Conservation (phyloP, 2,329 filamentous ascomycete genomes). For the Epichloe sibirici region DNA sequence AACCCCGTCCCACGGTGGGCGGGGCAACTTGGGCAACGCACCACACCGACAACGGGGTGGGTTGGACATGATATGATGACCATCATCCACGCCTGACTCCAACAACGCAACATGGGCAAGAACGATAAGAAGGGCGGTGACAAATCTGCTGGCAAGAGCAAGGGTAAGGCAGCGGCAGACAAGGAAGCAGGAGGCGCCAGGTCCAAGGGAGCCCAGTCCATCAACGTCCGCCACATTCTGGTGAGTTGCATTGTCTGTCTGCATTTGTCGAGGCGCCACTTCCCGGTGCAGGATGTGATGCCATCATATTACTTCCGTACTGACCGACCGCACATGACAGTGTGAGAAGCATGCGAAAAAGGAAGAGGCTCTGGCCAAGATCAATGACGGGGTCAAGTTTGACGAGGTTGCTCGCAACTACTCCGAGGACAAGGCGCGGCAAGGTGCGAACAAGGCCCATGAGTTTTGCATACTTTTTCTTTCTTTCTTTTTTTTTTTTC, state of each 20-base stretch:
- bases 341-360: conserved; percentile 71
- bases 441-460: conserved; percentile 29
- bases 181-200: conserved; percentile 26
- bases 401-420: conserved; percentile 62
- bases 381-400: conserved; percentile 56
- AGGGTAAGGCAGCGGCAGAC: conserved; percentile 14
- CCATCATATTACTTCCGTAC: too few relatives aligned
- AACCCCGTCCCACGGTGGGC: too few relatives aligned
- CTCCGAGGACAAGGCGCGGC: conserved; percentile 65
- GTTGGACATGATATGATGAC: too few relatives aligned
- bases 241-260: conserved; percentile 18
- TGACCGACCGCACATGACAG: conserved; percentile 16
- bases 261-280: too few relatives aligned
- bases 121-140: conserved; percentile 30
- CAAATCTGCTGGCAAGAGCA: conserved; percentile 21
- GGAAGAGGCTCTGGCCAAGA: conserved; percentile 59
- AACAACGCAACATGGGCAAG: conserved; percentile 21
- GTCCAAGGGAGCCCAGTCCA: conserved; percentile 47
- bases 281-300: too few relatives aligned
- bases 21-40: too few relatives aligned
- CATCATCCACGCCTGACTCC: too few relatives aligned
- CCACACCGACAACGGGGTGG: too few relatives aligned
- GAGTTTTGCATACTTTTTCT: not conserved
- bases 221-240: conserved; percentile 65
- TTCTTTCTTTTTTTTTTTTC: not conserved